Evolutionary conservation across 2,329 filamentous ascomycete genomes (phyloP).

Genomic region (Trichoderma sp.): DNA sequence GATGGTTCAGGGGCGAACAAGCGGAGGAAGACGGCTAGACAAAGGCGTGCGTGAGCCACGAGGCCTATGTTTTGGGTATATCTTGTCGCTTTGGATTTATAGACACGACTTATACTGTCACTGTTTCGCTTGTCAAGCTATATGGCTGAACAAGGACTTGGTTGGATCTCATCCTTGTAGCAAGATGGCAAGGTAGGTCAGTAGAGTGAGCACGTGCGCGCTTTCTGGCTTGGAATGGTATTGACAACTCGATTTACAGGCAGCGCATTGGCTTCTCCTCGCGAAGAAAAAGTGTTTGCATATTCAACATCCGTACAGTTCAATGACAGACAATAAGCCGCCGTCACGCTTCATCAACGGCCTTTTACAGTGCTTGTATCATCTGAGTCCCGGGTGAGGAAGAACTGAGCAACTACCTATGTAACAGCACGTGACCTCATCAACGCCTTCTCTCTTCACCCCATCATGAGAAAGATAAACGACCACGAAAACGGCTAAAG

Average conservation of each 20-base stretch:
- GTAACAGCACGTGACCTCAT: conserved; percentile 4
- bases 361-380: too few relatives aligned
- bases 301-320: too few relatives aligned
- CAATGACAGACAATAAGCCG: too few relatives aligned
- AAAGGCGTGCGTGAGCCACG: background rate
- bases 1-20: conserved; percentile 26
- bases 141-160: too few relatives aligned
- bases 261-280: background rate
- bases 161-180: too few relatives aligned
- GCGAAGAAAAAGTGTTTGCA: too few relatives aligned
- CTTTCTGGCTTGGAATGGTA: background rate
- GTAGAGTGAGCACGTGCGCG: conserved; percentile 10
- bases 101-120: background rate
- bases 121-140: too few relatives aligned
- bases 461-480: too few relatives aligned
- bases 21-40: conserved; percentile 28
- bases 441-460: background rate
- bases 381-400: background rate
- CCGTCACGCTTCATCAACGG: too few relatives aligned
- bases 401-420: background rate
- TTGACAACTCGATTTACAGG: background rate
- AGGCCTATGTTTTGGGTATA: background rate
- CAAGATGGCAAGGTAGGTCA: too few relatives aligned
- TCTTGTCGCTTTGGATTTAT: background rate
- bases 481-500: too few relatives aligned